Conservation (phyloP, 192 early-diverging fungal species). For the Coemansia umbellata region DNA sequence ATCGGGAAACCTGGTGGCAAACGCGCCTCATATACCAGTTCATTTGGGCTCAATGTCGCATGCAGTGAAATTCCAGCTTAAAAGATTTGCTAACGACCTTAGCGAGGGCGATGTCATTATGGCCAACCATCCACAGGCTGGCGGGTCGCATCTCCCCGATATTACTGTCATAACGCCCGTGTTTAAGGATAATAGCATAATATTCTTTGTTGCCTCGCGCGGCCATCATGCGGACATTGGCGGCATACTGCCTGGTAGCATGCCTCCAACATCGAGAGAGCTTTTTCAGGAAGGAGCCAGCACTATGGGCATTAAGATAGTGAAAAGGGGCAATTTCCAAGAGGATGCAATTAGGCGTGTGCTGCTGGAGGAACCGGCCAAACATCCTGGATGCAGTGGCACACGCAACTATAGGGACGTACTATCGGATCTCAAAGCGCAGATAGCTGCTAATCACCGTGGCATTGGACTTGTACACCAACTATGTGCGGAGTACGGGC, state of each 20-base stretch:
- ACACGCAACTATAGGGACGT: slow-evolving; percentile 88
- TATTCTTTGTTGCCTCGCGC: slow-evolving; percentile 94
- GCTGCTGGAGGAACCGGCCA: slow-evolving; percentile 76
- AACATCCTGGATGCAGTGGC: slow-evolving; percentile 80
- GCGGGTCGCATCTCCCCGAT: slow-evolving; percentile 92
- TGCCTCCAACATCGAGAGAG: slow-evolving; percentile 92
- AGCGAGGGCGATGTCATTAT: slow-evolving; percentile 91
- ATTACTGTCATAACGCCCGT: slow-evolving; percentile 97
- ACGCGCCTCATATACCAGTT: slow-evolving; percentile 87
- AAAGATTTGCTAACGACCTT: slow-evolving; percentile 61
- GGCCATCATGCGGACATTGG: slow-evolving; percentile 97
- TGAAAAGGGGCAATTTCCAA: slow-evolving; percentile 78
- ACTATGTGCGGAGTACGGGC: slow-evolving; percentile 80
- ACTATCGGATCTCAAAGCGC: slow-evolving; percentile 92
- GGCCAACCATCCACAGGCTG: slow-evolving; percentile 94
- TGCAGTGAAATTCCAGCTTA: slow-evolving; percentile 88
- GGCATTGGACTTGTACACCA: slow-evolving; percentile 80
- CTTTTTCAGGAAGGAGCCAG: slow-evolving; percentile 95
- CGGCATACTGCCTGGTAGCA: slow-evolving; percentile 73
- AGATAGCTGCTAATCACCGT: slow-evolving; percentile 94
- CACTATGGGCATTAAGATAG: slow-evolving; percentile 83
- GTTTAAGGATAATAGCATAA: slow-evolving; percentile 64
- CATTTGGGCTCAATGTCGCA: slow-evolving; percentile 93
- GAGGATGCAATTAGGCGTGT: slow-evolving; percentile 70
- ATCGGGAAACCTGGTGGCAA: slow-evolving; percentile 78